Conservation (phyloP, 352 stramenopile species). For the Phytophthora pisi region DNA sequence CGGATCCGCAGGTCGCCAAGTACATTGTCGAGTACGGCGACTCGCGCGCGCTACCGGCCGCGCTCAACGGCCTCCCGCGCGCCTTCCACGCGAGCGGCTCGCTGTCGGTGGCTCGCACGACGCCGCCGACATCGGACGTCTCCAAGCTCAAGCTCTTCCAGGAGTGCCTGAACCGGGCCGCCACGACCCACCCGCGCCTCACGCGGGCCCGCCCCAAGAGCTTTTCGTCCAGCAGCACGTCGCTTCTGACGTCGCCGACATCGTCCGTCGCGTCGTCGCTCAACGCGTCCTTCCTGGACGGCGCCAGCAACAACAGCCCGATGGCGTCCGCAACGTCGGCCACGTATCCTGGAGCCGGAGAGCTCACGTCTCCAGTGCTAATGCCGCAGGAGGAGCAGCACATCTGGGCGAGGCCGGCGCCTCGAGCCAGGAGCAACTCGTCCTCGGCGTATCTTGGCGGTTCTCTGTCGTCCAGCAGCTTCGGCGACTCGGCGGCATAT, state of each 20-base stretch:
- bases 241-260: conserved; percentile 68
- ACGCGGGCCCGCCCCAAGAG: conserved; percentile 52
- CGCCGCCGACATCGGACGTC: conserved; percentile 60
- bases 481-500: conserved; percentile 30
- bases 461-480: conserved; percentile 34
- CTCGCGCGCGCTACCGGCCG: conserved; percentile 49
- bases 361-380: conserved; percentile 36
- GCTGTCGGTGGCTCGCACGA: conserved; percentile 54
- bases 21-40: conserved; percentile 86
- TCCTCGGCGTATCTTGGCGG: conserved; percentile 46
- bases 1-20: conserved; percentile 43
- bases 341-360: conserved; percentile 29
- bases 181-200: conserved; percentile 14
- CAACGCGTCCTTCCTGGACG: conserved; percentile 63
- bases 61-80: conserved; percentile 45
- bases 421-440: conserved; percentile 47
- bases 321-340: conserved; percentile 29
- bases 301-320: conserved; percentile 33
- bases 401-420: conserved; percentile 32
- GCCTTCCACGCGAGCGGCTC: conserved; percentile 42
- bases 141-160: conserved; percentile 72
- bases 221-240: conserved; percentile 66
- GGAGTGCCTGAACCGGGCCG: conserved; percentile 43
- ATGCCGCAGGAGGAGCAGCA: conserved; percentile 43
- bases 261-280: conserved; percentile 71